Evolutionary conservation across 2,329 filamentous ascomycete species (phyloP).

Genomic region (Verticillium zaregamsianum): DNA sequence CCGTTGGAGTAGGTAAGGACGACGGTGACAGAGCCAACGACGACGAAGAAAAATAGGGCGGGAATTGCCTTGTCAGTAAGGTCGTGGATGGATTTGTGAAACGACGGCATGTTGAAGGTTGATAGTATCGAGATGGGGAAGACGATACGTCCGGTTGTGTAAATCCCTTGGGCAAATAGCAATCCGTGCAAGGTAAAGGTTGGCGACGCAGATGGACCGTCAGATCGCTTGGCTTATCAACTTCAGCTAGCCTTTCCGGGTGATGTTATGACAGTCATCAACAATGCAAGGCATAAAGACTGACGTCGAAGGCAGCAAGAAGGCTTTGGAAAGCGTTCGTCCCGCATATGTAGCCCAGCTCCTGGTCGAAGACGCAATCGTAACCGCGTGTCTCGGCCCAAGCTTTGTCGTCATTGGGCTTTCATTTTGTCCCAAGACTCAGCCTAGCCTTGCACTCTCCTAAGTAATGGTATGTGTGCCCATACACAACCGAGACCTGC

Average conservation of each 20-base stretch:
- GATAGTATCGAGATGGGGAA: neutral
- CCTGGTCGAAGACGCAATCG: neutral
- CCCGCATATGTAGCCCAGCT: neutral
- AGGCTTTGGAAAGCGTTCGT: neutral
- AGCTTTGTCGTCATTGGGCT: neutral
- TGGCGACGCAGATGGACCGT: no score
- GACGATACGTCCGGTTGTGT: neutral
- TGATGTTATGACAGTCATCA: neutral
- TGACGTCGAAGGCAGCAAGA: neutral
- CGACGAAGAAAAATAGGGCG: slow-evolving; percentile 1
- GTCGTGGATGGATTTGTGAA: slow-evolving; percentile 6
- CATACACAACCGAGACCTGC: neutral
- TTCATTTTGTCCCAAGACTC: neutral
- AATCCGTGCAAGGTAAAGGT: no score
- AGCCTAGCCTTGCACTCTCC: neutral
- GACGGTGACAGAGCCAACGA: slow-evolving; percentile 6
- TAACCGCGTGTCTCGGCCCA: neutral
- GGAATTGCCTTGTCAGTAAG: slow-evolving; percentile 6
- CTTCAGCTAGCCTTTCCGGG: neutral
- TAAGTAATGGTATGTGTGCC: neutral
- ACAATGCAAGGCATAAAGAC: neutral
- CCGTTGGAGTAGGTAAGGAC: slow-evolving; percentile 7
- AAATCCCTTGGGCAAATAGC: neutral
- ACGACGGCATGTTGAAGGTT: slow-evolving; percentile 1
- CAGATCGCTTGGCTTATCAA: no score